These are phyloP conservation scores for Nymphaea colorata DNA, from an alignment of 164 flowering plant species.

Conservation along the genomic window DNA sequence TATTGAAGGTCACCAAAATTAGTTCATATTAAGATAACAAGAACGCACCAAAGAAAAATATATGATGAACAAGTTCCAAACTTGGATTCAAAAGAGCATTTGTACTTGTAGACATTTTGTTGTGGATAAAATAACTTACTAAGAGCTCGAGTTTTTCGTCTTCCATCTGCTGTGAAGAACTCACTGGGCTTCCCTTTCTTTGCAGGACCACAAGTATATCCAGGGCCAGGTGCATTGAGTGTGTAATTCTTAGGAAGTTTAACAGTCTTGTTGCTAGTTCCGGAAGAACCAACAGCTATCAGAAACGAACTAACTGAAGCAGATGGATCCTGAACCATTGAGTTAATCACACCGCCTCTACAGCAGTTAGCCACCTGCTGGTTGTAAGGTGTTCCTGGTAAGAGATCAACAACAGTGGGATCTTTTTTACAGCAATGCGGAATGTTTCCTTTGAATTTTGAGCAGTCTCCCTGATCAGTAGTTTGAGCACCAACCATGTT, in stretches of 20 bases:
- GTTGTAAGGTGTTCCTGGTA: constrained; percentile 73
- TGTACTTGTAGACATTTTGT: background rate
- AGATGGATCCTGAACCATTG: constrained; percentile 56
- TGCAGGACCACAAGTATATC: constrained; percentile 68
- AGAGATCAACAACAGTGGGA: constrained; percentile 56
- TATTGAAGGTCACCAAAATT: background rate
- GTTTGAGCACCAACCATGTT: constrained; percentile 58
- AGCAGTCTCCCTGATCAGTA: constrained; percentile 76
- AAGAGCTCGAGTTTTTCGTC: constrained; percentile 63
- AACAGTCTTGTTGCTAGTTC: constrained; percentile 57
- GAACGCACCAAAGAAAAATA: background rate
- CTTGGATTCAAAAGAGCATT: background rate
- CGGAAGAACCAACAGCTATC: constrained; percentile 60
- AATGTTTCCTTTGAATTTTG: constrained; percentile 40
- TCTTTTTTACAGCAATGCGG: constrained; percentile 73
- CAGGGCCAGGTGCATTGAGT: constrained; percentile 63
- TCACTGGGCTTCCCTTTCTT: constrained; percentile 41
- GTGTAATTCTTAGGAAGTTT: constrained; percentile 69
- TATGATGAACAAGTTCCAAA: background rate
- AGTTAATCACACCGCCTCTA: constrained; percentile 54
- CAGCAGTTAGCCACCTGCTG: constrained; percentile 77
- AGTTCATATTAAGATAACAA: background rate
- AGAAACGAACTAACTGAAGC: constrained; percentile 53
- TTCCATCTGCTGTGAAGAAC: constrained; percentile 35
- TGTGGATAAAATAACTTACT: constrained; percentile 31